Percentiles rank a stretch among this genome's conserved stretches.
Conservation (phyloP, 257 asterid genomes). For the Plectranthus barbatus region DNA sequence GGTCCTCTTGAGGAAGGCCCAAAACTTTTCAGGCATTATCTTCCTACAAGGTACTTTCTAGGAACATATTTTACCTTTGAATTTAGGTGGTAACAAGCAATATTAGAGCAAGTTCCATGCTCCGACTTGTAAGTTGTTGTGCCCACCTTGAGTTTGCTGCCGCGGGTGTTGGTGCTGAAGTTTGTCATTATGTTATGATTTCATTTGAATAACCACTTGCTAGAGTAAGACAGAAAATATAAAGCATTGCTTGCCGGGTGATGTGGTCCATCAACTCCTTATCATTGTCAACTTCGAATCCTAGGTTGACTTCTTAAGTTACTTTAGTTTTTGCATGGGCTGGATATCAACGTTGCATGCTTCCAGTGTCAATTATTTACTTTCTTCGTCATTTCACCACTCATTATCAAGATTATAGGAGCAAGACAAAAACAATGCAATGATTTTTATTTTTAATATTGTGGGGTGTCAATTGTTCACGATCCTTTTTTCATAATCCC, state of each 20-base stretch:
- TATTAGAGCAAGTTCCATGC: background rate
- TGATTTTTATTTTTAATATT: background rate
- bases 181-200: background rate
- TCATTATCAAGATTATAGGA: background rate
- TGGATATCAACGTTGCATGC: background rate
- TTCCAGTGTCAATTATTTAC: background rate
- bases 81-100: background rate
- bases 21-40: too few relatives aligned
- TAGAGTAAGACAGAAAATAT: background rate
- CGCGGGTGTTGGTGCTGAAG: background rate
- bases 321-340: background rate
- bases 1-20: too few relatives aligned
- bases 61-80: background rate
- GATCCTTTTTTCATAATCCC: background rate
- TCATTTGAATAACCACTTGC: background rate
- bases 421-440: background rate
- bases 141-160: background rate
- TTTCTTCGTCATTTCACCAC: background rate
- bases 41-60: background rate
- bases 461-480: background rate
- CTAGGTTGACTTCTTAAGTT: background rate
- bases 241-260: background rate
- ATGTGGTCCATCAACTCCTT: background rate
- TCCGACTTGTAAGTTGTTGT: background rate
- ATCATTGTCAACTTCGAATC: background rate